Base-by-base conservation (phyloP, 176 grass and related monocot genomes). In the Oryza glaberrima region DNA sequence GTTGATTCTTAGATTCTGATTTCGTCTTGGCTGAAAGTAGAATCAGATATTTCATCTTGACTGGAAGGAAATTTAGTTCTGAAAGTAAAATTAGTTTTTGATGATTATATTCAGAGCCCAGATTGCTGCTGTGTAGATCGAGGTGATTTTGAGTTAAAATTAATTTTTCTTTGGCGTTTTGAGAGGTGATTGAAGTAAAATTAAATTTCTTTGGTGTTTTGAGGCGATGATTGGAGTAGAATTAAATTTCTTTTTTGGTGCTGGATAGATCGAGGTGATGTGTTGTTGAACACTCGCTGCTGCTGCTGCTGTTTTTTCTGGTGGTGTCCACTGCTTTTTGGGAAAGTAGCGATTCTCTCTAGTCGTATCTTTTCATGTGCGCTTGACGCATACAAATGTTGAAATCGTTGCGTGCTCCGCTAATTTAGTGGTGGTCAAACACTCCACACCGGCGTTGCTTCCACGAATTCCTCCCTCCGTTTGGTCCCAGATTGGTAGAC, bases 311-410 rank as follows among this genome's bases (percentile, higher is more conserved):
- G 35, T 4, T 75, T 15, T 3, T 20, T 23, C 20, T 58, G 60
- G 34, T 32, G 4, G 3, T 35, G n/a, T 32, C 6, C 69, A 25
- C 20, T 25, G n/a, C 1, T 22, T 79, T 67, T 79, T 67, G 34
- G 60, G 45, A 88, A 88, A 84, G 68, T 67, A 46, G 17, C n/a
- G 80, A 23, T 12, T 4, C 65, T 4, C 65, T 72, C 38, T 72
- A 60, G 36, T 11, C 7, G 6, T 41, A 7, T 8, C 54, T 66
- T 78, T 7, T 5, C 65, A 46, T n/a, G 23, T 40, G 13, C 16
- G 13, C 16, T 14, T 36, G 20, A 5, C 11, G 11, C 52, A 23
- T 52, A 1, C 9, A 58, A 23, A 17, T 88, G 56, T 26, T 30
- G 13, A 34, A 65, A 61, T 0, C 20, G 54, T 79, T 69, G 84